Percentiles rank a stretch among this genome's conserved stretches.
Conservation (phyloP, 2,329 filamentous ascomycete genomes). For the Sclerotinia trifoliorum region DNA sequence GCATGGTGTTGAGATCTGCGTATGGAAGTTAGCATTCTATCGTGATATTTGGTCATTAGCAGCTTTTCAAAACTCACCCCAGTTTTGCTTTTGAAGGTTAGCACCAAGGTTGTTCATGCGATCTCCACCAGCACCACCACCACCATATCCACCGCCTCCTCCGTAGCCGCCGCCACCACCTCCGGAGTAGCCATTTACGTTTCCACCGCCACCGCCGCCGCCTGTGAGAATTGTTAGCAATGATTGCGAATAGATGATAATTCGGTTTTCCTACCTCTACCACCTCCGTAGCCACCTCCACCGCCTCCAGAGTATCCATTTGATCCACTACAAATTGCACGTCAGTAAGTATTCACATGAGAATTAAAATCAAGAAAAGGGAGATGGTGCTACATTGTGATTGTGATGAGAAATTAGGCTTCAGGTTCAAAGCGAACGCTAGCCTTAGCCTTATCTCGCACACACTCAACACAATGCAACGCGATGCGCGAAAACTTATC, state of each 20-base stretch:
- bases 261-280: conserved; percentile 24
- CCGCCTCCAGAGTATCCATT: conserved; percentile 49
- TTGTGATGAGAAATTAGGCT: conserved; percentile 18
- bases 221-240: conserved; percentile 3
- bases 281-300: conserved; percentile 40
- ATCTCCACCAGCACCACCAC: conserved; percentile 73
- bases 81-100: conserved; percentile 81
- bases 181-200: conserved; percentile 39
- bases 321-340: conserved; percentile 46
- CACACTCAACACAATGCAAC: conserved; percentile 37
- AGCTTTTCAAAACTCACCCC: conserved; percentile 59
- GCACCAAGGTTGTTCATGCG: conserved; percentile 90
- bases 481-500: conserved; percentile 37
- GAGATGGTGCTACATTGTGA: conserved; percentile 29
- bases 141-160: conserved; percentile 43
- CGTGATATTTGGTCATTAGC: background rate
- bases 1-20: conserved; percentile 71
- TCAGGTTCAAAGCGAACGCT: conserved; percentile 26
- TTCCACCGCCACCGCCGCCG: conserved; percentile 42
- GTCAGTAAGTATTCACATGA: conserved; percentile 41
- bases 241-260: conserved; percentile 31
- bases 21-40: background rate
- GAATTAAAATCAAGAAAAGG: conserved; percentile 26
- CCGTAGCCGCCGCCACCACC: conserved; percentile 38
- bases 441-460: conserved; percentile 27